phyloP scores from a whole-genome alignment of 495 filamentous ascomycete species.

The Lineolata rhizophorae region DNA sequence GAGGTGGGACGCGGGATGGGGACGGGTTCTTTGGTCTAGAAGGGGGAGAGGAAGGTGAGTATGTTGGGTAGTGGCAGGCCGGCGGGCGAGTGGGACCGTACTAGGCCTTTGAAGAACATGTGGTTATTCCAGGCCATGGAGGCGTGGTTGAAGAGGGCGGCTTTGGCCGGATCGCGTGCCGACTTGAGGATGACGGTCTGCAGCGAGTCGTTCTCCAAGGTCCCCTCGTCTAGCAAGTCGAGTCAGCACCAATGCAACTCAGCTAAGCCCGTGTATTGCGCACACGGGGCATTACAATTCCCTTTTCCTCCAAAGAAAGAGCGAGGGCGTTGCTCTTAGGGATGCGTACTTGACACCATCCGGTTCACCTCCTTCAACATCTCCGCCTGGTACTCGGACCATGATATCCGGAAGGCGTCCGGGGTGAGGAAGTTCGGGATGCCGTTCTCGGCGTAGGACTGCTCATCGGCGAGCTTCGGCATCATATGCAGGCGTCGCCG shows the following conservation, averaged over 20 bases:
- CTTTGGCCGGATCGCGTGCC: conserved; percentile 54
- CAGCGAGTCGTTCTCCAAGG: conserved; percentile 31
- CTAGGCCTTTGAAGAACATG: conserved; percentile 53
- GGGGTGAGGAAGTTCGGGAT: conserved; percentile 44
- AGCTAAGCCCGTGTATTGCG: no score
- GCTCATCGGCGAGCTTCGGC: conserved; percentile 34
- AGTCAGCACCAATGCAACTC: no score
- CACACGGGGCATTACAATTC: conserved; percentile 10
- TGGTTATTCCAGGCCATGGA: conserved; percentile 94
- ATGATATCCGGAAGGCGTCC: conserved; percentile 47
- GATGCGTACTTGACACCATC: conserved; percentile 41
- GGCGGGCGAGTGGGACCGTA: neutral
- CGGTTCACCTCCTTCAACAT: conserved; percentile 55
- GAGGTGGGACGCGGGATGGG: conserved; percentile 24
- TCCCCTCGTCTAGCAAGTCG: no score
- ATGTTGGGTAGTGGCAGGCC: conserved; percentile 1
- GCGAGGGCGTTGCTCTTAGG: neutral
- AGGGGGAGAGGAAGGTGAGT: conserved; percentile 5
- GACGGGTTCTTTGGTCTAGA: conserved; percentile 24
- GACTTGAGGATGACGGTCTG: conserved; percentile 51
- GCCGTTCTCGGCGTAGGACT: conserved; percentile 30
- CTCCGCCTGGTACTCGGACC: conserved; percentile 58
- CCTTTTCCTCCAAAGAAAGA: neutral
- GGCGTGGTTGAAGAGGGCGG: conserved; percentile 79
- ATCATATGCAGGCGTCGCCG: conserved; percentile 38